Percentiles rank a stretch among this genome's conserved stretches.
phyloP scores from a whole-genome alignment of 805 yeast species.

The Metschnikowia shivogae region DNA sequence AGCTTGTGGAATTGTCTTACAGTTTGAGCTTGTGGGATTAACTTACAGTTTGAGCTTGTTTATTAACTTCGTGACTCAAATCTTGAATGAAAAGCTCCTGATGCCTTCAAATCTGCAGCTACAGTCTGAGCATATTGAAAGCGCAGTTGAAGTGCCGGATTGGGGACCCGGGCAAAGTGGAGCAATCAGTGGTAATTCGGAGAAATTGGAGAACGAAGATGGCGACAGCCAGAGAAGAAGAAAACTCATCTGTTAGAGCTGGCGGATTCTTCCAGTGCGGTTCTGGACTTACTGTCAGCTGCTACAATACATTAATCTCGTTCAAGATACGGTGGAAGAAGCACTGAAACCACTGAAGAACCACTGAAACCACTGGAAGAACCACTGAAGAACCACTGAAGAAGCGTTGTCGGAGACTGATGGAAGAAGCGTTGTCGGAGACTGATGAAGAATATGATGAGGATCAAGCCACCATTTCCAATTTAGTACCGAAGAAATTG shows the following conservation, averaged over 20 bases:
- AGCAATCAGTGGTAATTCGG: no score
- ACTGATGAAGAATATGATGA: background rate
- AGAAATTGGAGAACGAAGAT: no score
- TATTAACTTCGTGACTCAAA: no score
- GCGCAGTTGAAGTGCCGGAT: background rate
- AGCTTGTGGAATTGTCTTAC: no score
- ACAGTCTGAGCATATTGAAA: background rate
- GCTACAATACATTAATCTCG: background rate
- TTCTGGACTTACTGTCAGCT: background rate
- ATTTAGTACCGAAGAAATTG: background rate
- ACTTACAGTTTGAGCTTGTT: no score
- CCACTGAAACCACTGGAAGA: background rate
- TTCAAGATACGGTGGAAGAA: background rate
- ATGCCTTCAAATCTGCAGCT: conserved; percentile 1
- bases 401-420: background rate
- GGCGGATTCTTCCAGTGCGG: no score
- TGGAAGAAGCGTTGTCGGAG: no score
- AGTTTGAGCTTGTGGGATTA: no score
- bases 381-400: background rate
- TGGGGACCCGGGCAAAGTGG: no score
- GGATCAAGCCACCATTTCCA: background rate
- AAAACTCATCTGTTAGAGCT: no score
- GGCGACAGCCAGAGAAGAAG: no score
- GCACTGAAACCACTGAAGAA: background rate
- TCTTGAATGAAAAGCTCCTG: background rate